A percentile compares a stretch with the other conserved stretches of the same genome.
Evolutionary conservation across 2,329 filamentous ascomycete species (phyloP).

Genomic region (Colletotrichum lentis): DNA sequence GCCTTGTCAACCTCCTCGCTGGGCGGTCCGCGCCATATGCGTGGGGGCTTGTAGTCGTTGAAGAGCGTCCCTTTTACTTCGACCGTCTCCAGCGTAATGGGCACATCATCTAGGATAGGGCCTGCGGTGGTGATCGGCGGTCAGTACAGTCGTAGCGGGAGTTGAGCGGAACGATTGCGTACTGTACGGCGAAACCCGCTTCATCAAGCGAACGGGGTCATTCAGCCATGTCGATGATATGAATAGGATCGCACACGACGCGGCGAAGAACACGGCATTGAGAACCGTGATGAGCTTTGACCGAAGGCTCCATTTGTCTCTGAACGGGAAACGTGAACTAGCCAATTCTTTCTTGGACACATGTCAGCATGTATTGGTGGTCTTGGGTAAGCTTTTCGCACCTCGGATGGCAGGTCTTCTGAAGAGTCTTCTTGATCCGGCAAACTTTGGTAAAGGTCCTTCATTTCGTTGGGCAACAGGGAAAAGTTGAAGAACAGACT

Average conservation of each 20-base stretch:
- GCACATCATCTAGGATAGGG: slow-evolving; percentile 22
- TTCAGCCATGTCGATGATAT: slow-evolving; percentile 22
- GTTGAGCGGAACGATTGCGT: accelerated
- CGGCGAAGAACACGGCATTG: slow-evolving; percentile 14
- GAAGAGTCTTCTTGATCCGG: slow-evolving; percentile 14
- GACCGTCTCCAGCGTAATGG: slow-evolving; percentile 23
- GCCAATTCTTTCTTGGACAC: neutral
- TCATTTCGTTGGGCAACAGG: slow-evolving; percentile 1
- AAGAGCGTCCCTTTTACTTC: slow-evolving; percentile 32
- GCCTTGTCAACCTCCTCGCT: slow-evolving; percentile 40
- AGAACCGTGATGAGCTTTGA: slow-evolving; percentile 12
- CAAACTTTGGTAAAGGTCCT: slow-evolving; percentile 9
- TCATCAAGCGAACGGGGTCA: slow-evolving; percentile 28
- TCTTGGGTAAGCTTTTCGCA: neutral
- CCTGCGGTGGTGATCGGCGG: neutral
- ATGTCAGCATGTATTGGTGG: neutral
- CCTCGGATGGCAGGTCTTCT: slow-evolving; percentile 2
- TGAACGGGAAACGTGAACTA: neutral
- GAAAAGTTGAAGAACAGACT: neutral
- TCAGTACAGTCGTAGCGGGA: accelerated
- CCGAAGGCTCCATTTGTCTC: slow-evolving; percentile 9
- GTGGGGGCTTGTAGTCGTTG: slow-evolving; percentile 46
- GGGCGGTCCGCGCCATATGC: slow-evolving; percentile 35
- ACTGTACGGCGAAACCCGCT: slow-evolving; percentile 31
- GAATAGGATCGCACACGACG: slow-evolving; percentile 18